phyloP scores from a whole-genome alignment of 768 basidiomycete genomes.

The Termitomyces sp. region DNA sequence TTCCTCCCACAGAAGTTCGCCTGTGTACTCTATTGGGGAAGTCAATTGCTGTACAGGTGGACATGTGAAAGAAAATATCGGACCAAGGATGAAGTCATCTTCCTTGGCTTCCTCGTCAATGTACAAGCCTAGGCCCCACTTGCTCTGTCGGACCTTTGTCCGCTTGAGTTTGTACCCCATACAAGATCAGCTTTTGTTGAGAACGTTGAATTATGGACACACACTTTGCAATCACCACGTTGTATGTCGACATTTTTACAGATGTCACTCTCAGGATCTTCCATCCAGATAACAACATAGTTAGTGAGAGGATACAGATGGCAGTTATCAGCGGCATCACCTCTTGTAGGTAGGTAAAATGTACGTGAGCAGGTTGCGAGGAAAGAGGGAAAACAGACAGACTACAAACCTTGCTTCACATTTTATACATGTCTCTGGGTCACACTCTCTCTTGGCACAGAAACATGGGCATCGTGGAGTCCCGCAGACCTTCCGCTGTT shows the following conservation, averaged over 20 bases:
- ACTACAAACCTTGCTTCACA: conserved; percentile 47
- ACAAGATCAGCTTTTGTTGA: neutral
- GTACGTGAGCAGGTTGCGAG: neutral
- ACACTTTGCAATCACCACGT: conserved; percentile 40
- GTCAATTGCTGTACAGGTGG: neutral
- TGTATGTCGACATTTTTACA: conserved; percentile 54
- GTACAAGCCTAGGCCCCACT: conserved; percentile 56
- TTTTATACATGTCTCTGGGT: conserved; percentile 56
- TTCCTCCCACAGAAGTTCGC: conserved; percentile 52
- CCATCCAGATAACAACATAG: neutral
- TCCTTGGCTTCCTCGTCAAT: conserved; percentile 37
- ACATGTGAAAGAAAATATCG: neutral
- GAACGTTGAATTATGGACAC: neutral
- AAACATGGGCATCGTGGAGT: conserved; percentile 51
- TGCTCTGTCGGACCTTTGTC: conserved; percentile 39
- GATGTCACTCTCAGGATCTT: conserved; percentile 24
- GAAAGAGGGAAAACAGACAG: neutral
- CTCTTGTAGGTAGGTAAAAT: conserved; percentile 13
- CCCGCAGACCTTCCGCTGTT: conserved; percentile 27
- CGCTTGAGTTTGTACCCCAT: conserved; percentile 21
- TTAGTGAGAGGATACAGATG: neutral
- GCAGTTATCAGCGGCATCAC: conserved; percentile 1
- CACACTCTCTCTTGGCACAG: conserved; percentile 54
- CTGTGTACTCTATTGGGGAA: conserved; percentile 53
- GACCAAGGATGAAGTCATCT: conserved; percentile 50